These are phyloP conservation scores for Ceratobasidium sp. DNA, from an alignment of 1,284 basidiomycete species.

Conservation along the genomic window DNA sequence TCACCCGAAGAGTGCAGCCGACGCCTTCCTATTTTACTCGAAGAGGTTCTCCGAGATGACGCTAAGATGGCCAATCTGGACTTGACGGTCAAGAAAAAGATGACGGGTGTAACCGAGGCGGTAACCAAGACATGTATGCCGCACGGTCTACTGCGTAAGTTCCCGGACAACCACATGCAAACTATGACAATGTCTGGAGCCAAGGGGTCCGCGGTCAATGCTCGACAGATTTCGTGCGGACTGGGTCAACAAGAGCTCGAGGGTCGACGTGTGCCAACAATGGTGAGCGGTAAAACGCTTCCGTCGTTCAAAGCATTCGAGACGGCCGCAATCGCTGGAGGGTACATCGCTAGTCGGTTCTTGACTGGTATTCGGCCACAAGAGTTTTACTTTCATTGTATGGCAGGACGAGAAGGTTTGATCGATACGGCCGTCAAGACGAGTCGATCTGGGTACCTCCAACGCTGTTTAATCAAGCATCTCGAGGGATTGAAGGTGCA, in stretches of 20 bases:
- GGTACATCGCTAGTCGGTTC: constrained; percentile 99
- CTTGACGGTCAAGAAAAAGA: constrained; percentile 88
- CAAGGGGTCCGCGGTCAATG: constrained; percentile 98
- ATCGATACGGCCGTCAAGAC: constrained; percentile 99
- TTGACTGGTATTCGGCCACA: constrained; percentile 98
- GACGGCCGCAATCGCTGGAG: constrained; percentile 96
- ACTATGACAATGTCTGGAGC: constrained; percentile 99
- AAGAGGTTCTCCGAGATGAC: constrained; percentile 97
- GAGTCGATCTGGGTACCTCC: constrained; percentile 97
- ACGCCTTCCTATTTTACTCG: constrained; percentile 73
- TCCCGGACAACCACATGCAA: constrained; percentile 99
- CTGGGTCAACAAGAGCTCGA: constrained; percentile 98
- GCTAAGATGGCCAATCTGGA: constrained; percentile 97
- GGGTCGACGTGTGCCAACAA: constrained; percentile 97
- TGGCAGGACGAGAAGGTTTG: constrained; percentile 98
- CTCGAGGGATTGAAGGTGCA: constrained; percentile 96
- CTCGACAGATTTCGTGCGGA: constrained; percentile 96
- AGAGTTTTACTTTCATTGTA: constrained; percentile 99
- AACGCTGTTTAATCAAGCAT: constrained; percentile 98
- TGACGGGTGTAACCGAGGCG: constrained; percentile 82
- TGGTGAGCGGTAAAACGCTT: constrained; percentile 98
- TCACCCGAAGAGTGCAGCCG: constrained; percentile 62
- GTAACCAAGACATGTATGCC: constrained; percentile 94
- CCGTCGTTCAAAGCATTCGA: constrained; percentile 98
- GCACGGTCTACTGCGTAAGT: constrained; percentile 87